Percentiles rank a stretch among this genome's conserved stretches.
These are phyloP conservation scores for Crithidia fasciculata DNA, from an alignment of 208 protist species.

Conservation along the genomic window DNA sequence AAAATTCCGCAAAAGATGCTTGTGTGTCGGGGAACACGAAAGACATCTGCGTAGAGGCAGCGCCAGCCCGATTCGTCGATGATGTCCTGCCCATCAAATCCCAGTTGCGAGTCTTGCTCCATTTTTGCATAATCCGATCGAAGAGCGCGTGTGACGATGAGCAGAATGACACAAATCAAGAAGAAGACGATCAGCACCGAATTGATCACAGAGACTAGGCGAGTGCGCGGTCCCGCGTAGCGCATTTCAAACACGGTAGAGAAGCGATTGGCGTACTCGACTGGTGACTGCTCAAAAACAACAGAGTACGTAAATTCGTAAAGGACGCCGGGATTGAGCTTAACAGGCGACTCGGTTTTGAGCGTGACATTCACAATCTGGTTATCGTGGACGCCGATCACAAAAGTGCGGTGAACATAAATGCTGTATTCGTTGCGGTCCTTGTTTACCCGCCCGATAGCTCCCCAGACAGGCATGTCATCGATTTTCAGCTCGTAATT, in stretches of 20 bases:
- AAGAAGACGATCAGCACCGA: constrained; percentile 92
- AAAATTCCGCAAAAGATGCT: constrained; percentile 85
- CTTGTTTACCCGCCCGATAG: constrained; percentile 32
- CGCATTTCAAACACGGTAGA: constrained; percentile 88
- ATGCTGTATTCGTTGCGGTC: constrained; percentile 28
- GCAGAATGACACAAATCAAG: constrained; percentile 86
- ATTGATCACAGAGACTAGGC: constrained; percentile 91
- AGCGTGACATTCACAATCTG: constrained; percentile 84
- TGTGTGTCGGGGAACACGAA: constrained; percentile 82
- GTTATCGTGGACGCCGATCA: constrained; percentile 60
- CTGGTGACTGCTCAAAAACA: constrained; percentile 59
- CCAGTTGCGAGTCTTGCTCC: constrained; percentile 54
- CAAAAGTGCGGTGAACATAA: constrained; percentile 91
- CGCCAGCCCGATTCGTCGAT: constrained; percentile 96
- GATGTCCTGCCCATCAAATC: constrained; percentile 49
- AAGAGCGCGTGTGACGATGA: constrained; percentile 92
- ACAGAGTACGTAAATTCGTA: constrained; percentile 91
- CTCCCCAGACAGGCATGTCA: constrained; percentile 57
- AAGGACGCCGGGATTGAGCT: constrained; percentile 22
- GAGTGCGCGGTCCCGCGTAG: constrained; percentile 93
- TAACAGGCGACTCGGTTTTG: constrained; percentile 4
- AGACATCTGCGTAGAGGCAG: constrained; percentile 95
- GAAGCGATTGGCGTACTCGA: constrained; percentile 90
- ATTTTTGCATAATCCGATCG: constrained; percentile 85
- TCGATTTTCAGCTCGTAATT: constrained; percentile 70